A percentile compares a stretch with the other conserved stretches of the same genome.
These are phyloP conservation scores for Coniochaeta ligniaria DNA, from an alignment of 2,329 filamentous ascomycete species.

Conservation along the genomic window DNA sequence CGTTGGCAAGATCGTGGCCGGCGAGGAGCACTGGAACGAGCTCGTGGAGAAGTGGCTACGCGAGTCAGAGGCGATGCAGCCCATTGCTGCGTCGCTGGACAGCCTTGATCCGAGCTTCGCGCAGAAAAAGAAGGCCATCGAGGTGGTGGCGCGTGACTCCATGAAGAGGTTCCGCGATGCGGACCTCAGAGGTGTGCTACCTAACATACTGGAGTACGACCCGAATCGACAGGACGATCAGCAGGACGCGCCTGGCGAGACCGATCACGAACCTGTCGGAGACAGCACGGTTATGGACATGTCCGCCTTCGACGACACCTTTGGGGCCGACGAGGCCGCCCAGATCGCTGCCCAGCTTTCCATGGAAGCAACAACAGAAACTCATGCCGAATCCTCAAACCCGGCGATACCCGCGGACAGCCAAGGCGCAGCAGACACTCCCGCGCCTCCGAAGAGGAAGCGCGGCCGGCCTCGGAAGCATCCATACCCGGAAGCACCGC, in stretches of 20 bases:
- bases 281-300: not conserved
- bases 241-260: not conserved
- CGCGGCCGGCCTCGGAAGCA: not conserved
- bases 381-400: not conserved
- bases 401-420: not conserved
- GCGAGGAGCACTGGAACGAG: constrained; percentile 62
- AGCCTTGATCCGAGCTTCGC: constrained; percentile 41
- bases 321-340: not conserved
- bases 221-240: constrained; percentile 26
- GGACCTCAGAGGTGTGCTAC: constrained; percentile 34
- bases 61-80: constrained; percentile 46
- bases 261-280: not conserved
- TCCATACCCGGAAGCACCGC: not conserved
- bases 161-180: constrained; percentile 71
- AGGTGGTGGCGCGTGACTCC: constrained; percentile 67
- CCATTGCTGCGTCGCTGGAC: constrained; percentile 42
- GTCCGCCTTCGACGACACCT: not conserved
- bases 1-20: constrained; percentile 66
- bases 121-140: constrained; percentile 57
- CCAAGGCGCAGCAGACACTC: not conserved
- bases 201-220: constrained; percentile 6
- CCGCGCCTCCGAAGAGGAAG: not conserved
- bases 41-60: constrained; percentile 63
- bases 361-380: not conserved
- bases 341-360: not conserved